A percentile compares a stretch with the other conserved stretches of the same genome.
Conservation (phyloP, 2,329 filamentous ascomycete genomes). For the Proliferodiscus dingleyae region DNA sequence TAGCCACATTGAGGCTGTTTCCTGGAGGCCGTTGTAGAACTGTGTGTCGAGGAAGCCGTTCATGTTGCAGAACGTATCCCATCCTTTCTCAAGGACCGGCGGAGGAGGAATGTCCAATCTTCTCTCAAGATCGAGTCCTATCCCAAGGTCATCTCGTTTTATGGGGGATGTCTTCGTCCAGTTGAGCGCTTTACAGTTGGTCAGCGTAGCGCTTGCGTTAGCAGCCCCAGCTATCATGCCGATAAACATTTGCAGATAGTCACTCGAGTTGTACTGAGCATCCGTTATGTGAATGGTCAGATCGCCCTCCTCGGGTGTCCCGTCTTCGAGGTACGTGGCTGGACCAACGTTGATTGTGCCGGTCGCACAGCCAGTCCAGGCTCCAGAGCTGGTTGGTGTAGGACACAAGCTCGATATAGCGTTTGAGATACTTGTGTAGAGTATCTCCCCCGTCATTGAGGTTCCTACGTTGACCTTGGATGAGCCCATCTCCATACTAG, state of each 20-base stretch:
- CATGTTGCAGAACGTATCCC: background rate
- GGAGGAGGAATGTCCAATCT: background rate
- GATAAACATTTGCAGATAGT: background rate
- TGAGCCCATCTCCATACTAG: slow-evolving; percentile 1
- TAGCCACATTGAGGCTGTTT: background rate
- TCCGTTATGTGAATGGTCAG: background rate
- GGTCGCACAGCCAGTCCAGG: background rate
- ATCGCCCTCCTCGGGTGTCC: background rate
- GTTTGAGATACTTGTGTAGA: background rate
- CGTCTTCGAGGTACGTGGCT: background rate
- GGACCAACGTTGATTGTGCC: background rate
- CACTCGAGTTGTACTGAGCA: slow-evolving; percentile 1
- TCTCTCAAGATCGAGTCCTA: background rate
- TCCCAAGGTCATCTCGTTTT: too few species aligned
- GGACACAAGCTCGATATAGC: background rate
- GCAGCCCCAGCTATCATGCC: background rate
- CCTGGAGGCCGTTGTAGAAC: background rate
- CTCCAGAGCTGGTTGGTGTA: background rate
- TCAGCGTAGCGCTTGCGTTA: background rate
- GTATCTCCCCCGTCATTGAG: background rate
- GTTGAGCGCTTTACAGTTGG: background rate
- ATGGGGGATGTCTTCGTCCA: background rate
- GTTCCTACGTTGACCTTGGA: background rate
- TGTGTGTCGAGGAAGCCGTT: background rate
- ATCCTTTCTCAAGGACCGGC: background rate